Percentiles rank a stretch among this genome's conserved stretches.
These are phyloP conservation scores for Lactarius deliciosus DNA, from an alignment of 768 basidiomycete genomes.

Conservation along the genomic window DNA sequence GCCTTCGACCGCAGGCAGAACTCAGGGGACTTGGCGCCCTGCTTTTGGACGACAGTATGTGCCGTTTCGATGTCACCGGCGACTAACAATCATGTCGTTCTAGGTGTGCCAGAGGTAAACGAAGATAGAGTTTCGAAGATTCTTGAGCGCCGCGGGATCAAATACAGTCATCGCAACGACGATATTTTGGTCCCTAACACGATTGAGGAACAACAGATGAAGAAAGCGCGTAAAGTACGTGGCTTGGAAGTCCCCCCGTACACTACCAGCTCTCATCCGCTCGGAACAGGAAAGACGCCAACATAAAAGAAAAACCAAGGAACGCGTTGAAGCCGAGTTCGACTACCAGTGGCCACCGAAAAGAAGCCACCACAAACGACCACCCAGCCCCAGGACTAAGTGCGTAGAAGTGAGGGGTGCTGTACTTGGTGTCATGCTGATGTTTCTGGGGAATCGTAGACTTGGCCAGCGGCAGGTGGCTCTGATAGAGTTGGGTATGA, in stretches of 20 bases:
- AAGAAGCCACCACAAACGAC: constrained; percentile 54
- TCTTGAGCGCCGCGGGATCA: constrained; percentile 59
- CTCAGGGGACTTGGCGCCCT: constrained; percentile 59
- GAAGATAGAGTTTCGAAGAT: constrained; percentile 54
- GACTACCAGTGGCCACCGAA: constrained; percentile 59
- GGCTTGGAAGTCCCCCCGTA: neutral
- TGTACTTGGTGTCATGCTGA: neutral
- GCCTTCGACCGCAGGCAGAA: constrained; percentile 37
- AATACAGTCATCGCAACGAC: constrained; percentile 75
- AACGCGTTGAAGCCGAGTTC: constrained; percentile 37
- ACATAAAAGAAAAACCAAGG: constrained; percentile 30
- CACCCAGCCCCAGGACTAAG: constrained; percentile 51
- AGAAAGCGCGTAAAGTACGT: constrained; percentile 51
- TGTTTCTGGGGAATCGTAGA: constrained; percentile 37
- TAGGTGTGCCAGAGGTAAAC: constrained; percentile 40
- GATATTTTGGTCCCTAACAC: constrained; percentile 64
- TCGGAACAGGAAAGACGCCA: constrained; percentile 31
- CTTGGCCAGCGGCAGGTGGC: constrained; percentile 56
- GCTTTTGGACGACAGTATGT: constrained; percentile 37
- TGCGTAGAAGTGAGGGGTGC: constrained; percentile 34
- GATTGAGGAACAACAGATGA: constrained; percentile 65
- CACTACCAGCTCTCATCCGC: neutral
- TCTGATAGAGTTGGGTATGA: constrained; percentile 60
- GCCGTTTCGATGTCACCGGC: constrained; percentile 12
- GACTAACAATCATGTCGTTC: constrained; percentile 33